Conservation (phyloP, 352 stramenopile species). For the Phytophthora sansomeana region DNA sequence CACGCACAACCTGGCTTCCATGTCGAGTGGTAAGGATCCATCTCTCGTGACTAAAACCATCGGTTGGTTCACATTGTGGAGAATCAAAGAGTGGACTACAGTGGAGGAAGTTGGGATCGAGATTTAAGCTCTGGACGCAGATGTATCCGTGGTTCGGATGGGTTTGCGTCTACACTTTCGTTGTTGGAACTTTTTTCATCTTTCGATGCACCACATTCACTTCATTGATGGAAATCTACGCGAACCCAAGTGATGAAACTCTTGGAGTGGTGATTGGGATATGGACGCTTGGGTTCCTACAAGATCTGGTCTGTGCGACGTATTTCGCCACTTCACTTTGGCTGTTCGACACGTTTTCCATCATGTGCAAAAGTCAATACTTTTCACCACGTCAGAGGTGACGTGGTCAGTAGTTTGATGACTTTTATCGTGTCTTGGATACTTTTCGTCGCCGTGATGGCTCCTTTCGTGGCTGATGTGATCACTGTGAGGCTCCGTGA, state of each 20-base stretch:
- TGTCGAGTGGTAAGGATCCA: too few relatives aligned
- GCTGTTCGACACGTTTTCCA: slow-evolving; percentile 30
- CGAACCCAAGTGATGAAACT: slow-evolving; percentile 16
- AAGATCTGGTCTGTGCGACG: slow-evolving; percentile 44
- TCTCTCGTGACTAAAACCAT: too few relatives aligned
- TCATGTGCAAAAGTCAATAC: slow-evolving; percentile 19
- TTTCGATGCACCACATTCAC: slow-evolving; percentile 14
- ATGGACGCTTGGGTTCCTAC: slow-evolving; percentile 28
- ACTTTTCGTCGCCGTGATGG: slow-evolving; percentile 24
- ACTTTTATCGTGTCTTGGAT: slow-evolving; percentile 28
- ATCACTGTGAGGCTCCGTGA: slow-evolving; percentile 30
- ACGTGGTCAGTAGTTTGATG: slow-evolving; percentile 20
- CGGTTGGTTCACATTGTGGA: too few relatives aligned
- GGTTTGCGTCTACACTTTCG: slow-evolving; percentile 27
- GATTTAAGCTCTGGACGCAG: too few relatives aligned
- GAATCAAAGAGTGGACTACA: too few relatives aligned
- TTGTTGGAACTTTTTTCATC: slow-evolving; percentile 32
- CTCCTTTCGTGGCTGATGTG: slow-evolving; percentile 32
- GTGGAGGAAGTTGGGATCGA: too few relatives aligned
- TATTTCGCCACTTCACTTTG: slow-evolving; percentile 40
- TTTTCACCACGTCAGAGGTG: slow-evolving; percentile 27
- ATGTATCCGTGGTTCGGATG: slow-evolving; percentile 23
- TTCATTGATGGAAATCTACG: slow-evolving; percentile 36
- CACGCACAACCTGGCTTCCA: too few relatives aligned
- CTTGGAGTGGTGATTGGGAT: slow-evolving; percentile 15